A percentile compares a stretch with the other conserved stretches of the same genome.
Conservation (phyloP, 495 filamentous ascomycete genomes). For the Pyronema omphalodes region DNA sequence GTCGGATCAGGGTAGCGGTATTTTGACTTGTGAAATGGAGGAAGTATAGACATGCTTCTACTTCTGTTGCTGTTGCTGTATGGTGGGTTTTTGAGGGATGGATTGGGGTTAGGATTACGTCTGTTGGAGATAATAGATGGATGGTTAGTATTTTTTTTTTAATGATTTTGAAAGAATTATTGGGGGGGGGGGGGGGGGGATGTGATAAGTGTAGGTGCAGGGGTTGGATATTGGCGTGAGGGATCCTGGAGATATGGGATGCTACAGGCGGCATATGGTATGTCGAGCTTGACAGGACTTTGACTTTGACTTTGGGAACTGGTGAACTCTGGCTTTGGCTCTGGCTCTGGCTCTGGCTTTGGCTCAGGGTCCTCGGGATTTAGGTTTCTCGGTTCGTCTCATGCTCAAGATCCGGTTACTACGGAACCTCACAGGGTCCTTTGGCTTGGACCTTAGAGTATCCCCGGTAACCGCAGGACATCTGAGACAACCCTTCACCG, state of each 20-base stretch:
- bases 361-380: background rate
- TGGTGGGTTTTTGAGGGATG: slow-evolving; percentile 56
- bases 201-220: background rate
- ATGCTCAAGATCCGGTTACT: too few relatives aligned
- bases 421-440: too few relatives aligned
- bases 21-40: slow-evolving; percentile 44
- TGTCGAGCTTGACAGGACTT: background rate
- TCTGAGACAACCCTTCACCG: too few relatives aligned
- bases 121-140: slow-evolving; percentile 27
- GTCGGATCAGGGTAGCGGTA: slow-evolving; percentile 72
- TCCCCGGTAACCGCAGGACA: too few relatives aligned
- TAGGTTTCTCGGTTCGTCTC: background rate
- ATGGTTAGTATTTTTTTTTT: background rate
- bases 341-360: too few relatives aligned
- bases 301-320: too few relatives aligned
- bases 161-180: background rate
- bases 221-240: background rate
- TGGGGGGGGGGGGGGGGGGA: background rate
- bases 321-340: too few relatives aligned
- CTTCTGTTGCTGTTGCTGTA: slow-evolving; percentile 70
- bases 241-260: too few relatives aligned
- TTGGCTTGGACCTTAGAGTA: too few relatives aligned
- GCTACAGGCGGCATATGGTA: too few relatives aligned
- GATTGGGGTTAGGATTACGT: slow-evolving; percentile 83
- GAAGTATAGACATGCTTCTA: slow-evolving; percentile 77